Evolutionary conservation across 225 moss, liverwort and hornwort species (phyloP).

Genomic region (Neckera pumila): DNA sequence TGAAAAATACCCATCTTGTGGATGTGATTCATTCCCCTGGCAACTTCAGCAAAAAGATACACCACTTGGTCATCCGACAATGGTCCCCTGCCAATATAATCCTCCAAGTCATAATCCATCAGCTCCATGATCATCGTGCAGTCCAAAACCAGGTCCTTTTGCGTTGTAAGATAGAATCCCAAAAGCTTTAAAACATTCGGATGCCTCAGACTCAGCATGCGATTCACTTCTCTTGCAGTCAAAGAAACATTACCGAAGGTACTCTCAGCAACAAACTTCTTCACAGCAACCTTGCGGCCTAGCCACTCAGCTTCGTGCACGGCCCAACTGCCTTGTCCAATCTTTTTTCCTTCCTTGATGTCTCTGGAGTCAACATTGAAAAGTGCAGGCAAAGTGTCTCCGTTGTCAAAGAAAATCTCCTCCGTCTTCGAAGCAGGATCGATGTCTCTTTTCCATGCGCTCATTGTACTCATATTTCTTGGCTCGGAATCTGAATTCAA

Average conservation of each 20-base stretch:
- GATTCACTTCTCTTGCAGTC: background rate
- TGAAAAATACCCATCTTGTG: no score
- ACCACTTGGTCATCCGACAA: background rate
- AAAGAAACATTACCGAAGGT: fast-evolving
- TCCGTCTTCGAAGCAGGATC: background rate
- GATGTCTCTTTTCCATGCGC: background rate
- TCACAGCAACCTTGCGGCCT: background rate
- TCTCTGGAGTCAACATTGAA: background rate
- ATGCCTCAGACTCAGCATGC: background rate
- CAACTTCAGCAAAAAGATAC: background rate
- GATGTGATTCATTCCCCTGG: background rate
- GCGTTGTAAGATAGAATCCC: background rate
- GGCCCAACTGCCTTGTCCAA: background rate
- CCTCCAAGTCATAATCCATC: background rate
- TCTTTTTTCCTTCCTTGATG: background rate
- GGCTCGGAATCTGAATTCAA: fast-evolving
- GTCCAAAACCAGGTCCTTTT: background rate
- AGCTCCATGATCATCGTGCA: background rate
- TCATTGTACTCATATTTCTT: background rate
- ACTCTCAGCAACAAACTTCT: background rate
- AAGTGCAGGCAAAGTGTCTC: background rate
- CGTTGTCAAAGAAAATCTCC: background rate
- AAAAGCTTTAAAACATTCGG: background rate
- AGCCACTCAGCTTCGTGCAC: background rate
- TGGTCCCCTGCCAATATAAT: background rate